phyloP scores from a whole-genome alignment of 2,329 filamentous ascomycete species.

The Sporothrix variecibatus region DNA sequence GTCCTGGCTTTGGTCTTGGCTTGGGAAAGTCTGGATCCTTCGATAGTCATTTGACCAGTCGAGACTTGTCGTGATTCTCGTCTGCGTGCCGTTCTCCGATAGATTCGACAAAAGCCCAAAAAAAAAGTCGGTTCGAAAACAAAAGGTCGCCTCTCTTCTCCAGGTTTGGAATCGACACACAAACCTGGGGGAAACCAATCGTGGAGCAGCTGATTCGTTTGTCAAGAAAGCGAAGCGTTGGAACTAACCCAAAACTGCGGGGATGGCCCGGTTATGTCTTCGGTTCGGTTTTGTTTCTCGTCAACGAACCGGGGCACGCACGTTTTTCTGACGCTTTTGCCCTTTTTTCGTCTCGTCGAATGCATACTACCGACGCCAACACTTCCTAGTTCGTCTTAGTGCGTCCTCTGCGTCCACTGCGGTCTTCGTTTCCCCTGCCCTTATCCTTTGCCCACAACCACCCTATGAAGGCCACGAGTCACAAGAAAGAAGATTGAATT shows the following conservation, averaged over 20 bases:
- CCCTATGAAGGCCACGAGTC: not conserved
- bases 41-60: not conserved
- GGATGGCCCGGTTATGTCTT: slow-evolving; percentile 3
- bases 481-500: not conserved
- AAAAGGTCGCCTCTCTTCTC: not conserved
- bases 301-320: not conserved
- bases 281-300: slow-evolving; percentile 1
- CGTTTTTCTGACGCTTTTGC: not conserved
- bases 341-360: not conserved
- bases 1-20: not conserved
- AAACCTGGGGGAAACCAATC: slow-evolving; percentile 6
- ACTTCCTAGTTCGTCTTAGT: not conserved
- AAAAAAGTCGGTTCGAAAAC: too few relatives aligned
- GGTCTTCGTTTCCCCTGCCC: not conserved
- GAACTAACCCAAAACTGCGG: not conserved
- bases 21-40: not conserved
- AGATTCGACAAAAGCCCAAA: not conserved
- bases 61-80: not conserved
- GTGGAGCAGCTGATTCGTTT: slow-evolving; percentile 1
- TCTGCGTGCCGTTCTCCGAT: not conserved
- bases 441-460: not conserved
- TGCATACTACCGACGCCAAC: not conserved
- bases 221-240: not conserved
- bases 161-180: not conserved
- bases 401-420: not conserved